Evolutionary conservation across 1,139 yeast genomes (phyloP).

Genomic region (Pichiaceae sp.): DNA sequence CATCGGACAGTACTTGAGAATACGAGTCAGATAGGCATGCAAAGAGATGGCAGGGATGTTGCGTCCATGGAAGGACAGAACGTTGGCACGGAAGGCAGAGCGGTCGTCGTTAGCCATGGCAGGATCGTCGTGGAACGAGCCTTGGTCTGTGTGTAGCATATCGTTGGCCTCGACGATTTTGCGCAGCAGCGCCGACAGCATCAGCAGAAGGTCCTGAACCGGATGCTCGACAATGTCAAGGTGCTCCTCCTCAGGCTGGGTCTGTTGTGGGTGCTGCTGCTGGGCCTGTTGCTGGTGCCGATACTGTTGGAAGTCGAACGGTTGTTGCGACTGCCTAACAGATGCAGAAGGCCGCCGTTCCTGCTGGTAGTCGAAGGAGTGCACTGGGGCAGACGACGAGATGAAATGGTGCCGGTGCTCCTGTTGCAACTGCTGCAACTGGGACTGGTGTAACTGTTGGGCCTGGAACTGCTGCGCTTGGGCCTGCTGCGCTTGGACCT

Average conservation of each 20-base stretch:
- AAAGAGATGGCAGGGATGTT: conserved; percentile 91
- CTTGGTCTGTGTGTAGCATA: conserved; percentile 65
- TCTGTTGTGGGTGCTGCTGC: conserved; percentile 3
- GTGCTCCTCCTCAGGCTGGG: conserved; percentile 34
- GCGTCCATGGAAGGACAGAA: conserved; percentile 89
- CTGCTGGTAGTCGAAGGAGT: conserved; percentile 4
- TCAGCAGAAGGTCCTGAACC: conserved; percentile 67
- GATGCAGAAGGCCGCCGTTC: neutral
- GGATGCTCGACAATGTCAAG: conserved; percentile 80
- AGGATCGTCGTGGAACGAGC: conserved; percentile 28
- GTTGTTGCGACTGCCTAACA: conserved; percentile 5
- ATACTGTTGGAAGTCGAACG: conserved; percentile 7
- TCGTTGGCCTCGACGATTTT: conserved; percentile 93
- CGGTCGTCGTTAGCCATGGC: conserved; percentile 5
- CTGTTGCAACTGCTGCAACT: conserved; percentile 3
- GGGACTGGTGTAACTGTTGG: conserved; percentile 1
- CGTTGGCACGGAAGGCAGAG: conserved; percentile 49
- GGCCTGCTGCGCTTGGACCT: conserved; percentile 5
- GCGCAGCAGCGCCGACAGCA: conserved; percentile 78
- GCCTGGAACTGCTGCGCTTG: conserved; percentile 2
- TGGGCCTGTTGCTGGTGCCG: conserved; percentile 4
- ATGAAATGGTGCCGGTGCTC: conserved; percentile 16
- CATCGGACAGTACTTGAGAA: conserved; percentile 92
- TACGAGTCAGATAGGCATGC: conserved; percentile 82
- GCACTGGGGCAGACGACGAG: conserved; percentile 22